These are phyloP conservation scores for Xerocomellus intermedius DNA, from an alignment of 768 basidiomycete species.

Conservation along the genomic window DNA sequence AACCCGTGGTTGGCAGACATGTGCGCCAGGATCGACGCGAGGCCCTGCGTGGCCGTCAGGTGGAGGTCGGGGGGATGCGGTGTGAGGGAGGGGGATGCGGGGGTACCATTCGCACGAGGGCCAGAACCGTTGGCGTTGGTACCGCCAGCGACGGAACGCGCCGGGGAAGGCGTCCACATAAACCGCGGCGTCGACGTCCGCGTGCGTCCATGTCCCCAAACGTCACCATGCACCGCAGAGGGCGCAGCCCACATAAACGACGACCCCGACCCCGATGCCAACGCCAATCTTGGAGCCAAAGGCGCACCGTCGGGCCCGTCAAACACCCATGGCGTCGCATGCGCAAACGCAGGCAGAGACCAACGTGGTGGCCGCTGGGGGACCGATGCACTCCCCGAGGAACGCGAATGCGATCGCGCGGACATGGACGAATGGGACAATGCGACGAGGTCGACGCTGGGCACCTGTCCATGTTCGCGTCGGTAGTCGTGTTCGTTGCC, in stretches of 20 bases:
- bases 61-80: constrained; percentile 16
- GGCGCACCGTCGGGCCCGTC: background rate
- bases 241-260: background rate
- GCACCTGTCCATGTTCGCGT: constrained; percentile 2
- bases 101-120: background rate
- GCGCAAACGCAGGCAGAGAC: constrained; percentile 16
- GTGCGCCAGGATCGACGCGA: constrained; percentile 32
- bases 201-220: background rate
- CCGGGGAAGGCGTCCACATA: constrained; percentile 7
- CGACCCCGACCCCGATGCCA: background rate
- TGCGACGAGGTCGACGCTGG: constrained; percentile 24
- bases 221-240: background rate
- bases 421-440: constrained; percentile 15
- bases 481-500: background rate
- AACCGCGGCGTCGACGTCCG: background rate
- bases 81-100: background rate
- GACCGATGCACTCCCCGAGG: constrained; percentile 3
- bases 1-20: constrained; percentile 50
- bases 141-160: background rate
- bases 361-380: constrained; percentile 8
- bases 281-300: background rate
- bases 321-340: constrained; percentile 2
- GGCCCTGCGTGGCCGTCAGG: constrained; percentile 25
- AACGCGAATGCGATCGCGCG: constrained; percentile 6
- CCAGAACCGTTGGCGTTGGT: background rate